Base-by-base conservation (phyloP, 2,329 filamentous ascomycete species). In the Cladophialophora exuberans region DNA sequence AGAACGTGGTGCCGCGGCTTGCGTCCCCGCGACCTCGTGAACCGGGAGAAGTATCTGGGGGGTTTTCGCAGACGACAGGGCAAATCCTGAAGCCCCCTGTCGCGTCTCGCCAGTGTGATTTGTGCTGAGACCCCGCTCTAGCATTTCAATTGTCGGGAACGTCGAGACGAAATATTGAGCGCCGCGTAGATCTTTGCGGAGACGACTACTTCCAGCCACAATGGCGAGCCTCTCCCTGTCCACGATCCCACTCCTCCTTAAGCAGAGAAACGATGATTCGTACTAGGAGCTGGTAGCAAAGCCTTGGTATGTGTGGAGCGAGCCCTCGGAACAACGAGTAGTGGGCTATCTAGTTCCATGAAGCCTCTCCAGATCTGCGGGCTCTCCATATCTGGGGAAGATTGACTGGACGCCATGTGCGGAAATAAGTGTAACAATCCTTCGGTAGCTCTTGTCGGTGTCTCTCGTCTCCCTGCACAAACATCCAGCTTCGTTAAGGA, bases 341-440 rank as follows among this genome's bases (percentile, higher is more conserved):
- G 33, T 17, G 3, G 22, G 9, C 38, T n/a, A 10, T 38, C 25
- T 10, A 49, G 22, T 17, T 39, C 35, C 46, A 38, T 39, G 25
- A 22, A 39, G 39, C 23, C 28, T 13, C 13, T 7, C 11, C 15
- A 39, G n/a, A n/a, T n/a, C n/a, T n/a, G n/a, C n/a, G n/a, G n/a
- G n/a, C n/a, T 18, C 42, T 38, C 48, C 26, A 25, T 30, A 30
- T 35, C 48, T 18, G 36, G 38, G 48, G 28, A 23, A 51, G n/a
- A 30, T 51, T 51, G 48, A 51, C 20, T 51, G 48, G 48, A 51
- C 48, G 38, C 48, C 48, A 51, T 20, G 38, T 17, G 48, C 48
- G 48, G 48, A 51, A n/a, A 51, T 36, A 36, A 22, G 30, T 11
- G n/a, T 31, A 25, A 49, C 46, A 25, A 20, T 35, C 11, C 20